A percentile compares a stretch with the other conserved stretches of the same genome.
Conservation (phyloP, 164 flowering plant genomes). For the Vitis amurensis region DNA sequence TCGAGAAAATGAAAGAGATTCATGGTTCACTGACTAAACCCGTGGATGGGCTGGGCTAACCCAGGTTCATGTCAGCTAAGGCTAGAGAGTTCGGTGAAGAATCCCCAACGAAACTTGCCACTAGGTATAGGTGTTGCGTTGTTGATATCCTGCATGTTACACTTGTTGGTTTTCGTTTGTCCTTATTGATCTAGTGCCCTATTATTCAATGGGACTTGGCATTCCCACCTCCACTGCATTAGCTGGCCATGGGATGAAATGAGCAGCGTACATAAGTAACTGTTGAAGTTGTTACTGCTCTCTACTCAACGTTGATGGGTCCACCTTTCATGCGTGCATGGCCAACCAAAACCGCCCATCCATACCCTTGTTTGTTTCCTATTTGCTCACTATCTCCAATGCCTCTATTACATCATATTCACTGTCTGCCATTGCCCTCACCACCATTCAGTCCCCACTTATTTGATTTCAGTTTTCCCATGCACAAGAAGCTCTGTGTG, state of each 20-base stretch:
- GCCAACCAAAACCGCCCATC: too few species aligned
- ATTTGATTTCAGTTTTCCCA: too few species aligned
- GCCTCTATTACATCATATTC: too few species aligned
- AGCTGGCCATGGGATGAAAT: conserved; percentile 79
- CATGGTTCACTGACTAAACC: too few species aligned
- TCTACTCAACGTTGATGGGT: conserved; percentile 89
- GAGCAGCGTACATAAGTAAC: conserved; percentile 89
- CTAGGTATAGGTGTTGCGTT: conserved; percentile 79
- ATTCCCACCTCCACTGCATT: conserved; percentile 96
- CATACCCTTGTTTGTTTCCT: too few species aligned
- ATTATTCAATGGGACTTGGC: conserved; percentile 89
- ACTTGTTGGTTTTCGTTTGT: conserved; percentile 90
- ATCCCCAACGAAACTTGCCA: conserved; percentile 93
- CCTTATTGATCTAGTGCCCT: conserved; percentile 91
- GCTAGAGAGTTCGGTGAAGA: conserved; percentile 46
- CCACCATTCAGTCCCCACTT: too few species aligned
- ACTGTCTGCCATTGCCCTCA: too few species aligned
- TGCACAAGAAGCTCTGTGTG: too few species aligned
- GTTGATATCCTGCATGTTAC: conserved; percentile 73
- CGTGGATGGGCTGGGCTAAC: too few species aligned
- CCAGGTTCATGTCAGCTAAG: too few species aligned
- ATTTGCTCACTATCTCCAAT: too few species aligned
- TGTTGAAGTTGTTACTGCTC: conserved; percentile 83
- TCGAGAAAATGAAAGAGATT: too few species aligned
- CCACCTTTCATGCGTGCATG: conserved; percentile 18